Evolutionary conservation across 31 red algal species (phyloP), one percentile per base, ranked within the genome.

Genomic region (Asparagopsis taxiformis): DNA sequence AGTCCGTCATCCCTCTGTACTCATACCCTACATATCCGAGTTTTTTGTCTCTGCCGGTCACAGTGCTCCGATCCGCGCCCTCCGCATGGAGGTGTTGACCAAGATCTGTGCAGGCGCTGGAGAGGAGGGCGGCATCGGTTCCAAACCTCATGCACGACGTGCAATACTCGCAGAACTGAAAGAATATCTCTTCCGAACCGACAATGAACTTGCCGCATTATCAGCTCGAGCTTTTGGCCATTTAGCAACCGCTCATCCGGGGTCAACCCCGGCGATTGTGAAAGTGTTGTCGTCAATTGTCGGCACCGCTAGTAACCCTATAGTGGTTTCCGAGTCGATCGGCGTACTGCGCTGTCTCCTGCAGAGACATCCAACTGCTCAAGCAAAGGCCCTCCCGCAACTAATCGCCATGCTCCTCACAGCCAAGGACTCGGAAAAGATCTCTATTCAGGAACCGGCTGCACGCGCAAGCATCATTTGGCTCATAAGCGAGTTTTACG

Each of bases 401-500:
- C 67, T 94, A 25, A 81, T 82, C 26, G 67, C 87, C 3, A 69
- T 82, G 61, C 66, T 91, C 9, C 70, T 91, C 35, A 39, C 69
- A 16, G 68, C 39, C n/a, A 60, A 59, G 31, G 61, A 65, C 8
- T 31, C 26, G 34, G 64, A 75, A 20, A 48, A 43, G 33, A 36
- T 53, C 6, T 29, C 35, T 1, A 65, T 94, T 22, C 49, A 65
- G n/a, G 84, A 79, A 22, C 68, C 90, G 0, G 80, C 74, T 11
- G 90, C 90, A 0, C 74, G 90, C 11, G 74, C 90, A 3, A 82
- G 76, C 31, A 82, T 94, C 19, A 75, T 86, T 31, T 94, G 90
- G 90, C 69, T 94, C 24, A 83, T 94, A 55, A 76, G 64, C 9
- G 90, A 94, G 62, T 94, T 94, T 66, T 78, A 82, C 39, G 78